Conservation (phyloP, 2,329 filamentous ascomycete genomes). For the Exophiala aquamarina region DNA sequence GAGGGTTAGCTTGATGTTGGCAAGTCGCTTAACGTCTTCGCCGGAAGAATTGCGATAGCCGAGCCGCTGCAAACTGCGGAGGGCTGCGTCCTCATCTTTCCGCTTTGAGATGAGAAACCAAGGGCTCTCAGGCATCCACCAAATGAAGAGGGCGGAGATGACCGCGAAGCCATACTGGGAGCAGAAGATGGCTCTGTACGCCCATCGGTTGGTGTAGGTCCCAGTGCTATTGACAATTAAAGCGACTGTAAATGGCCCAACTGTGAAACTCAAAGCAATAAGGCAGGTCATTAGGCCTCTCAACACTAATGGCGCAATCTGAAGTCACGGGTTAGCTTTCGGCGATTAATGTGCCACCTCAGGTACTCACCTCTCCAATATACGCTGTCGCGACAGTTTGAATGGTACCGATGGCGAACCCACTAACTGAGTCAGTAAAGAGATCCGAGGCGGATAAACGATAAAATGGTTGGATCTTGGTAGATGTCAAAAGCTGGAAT, state of each 20-base stretch:
- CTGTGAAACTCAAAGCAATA: slow-evolving; percentile 42
- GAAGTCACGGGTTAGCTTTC: slow-evolving; percentile 27
- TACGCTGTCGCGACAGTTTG: slow-evolving; percentile 48
- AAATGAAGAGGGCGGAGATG: slow-evolving; percentile 31
- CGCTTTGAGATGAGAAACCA: slow-evolving; percentile 41
- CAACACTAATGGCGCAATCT: slow-evolving; percentile 46
- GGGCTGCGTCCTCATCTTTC: slow-evolving; percentile 34
- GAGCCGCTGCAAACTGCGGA: slow-evolving; percentile 30
- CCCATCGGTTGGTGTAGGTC: slow-evolving; percentile 39
- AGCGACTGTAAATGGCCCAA: slow-evolving; percentile 42
- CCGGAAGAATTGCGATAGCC: slow-evolving; percentile 15
- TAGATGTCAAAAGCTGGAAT: too few relatives aligned
- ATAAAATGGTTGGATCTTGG: too few relatives aligned
- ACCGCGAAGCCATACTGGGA: slow-evolving; percentile 45
- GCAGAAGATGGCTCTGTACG: slow-evolving; percentile 43
- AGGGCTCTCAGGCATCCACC: slow-evolving; percentile 34
- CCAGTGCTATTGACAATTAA: slow-evolving; percentile 40
- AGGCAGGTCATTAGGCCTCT: slow-evolving; percentile 49
- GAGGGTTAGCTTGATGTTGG: slow-evolving; percentile 37
- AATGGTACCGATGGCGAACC: slow-evolving; percentile 48
- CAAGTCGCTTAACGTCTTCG: slow-evolving; percentile 15
- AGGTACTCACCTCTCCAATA: slow-evolving; percentile 35
- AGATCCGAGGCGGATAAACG: too few relatives aligned
- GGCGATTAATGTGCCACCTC: too few relatives aligned
- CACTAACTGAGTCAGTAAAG: too few relatives aligned